Base-by-base conservation (phyloP, 1,284 basidiomycete genomes). In the Pseudozyma hubeiensis region DNA sequence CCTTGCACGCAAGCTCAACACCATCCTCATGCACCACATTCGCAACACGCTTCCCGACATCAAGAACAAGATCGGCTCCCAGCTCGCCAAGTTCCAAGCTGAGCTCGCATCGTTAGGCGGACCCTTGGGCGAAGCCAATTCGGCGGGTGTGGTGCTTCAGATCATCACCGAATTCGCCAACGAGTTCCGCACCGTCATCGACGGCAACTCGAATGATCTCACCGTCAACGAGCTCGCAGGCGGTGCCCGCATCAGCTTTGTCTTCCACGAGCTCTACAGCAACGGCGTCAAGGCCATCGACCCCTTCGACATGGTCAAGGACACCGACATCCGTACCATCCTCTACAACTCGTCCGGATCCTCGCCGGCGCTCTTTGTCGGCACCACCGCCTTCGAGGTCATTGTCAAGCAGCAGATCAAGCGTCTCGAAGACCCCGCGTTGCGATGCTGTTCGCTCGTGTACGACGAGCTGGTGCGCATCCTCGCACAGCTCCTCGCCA, bases 401-500 rank as follows among this genome's bases (percentile, higher is more conserved):
- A 88, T 99, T 57, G 94, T 99, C 79, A 99, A 99, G 85, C 97
- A 97, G 0, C 97, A 99, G 86, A 98, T 99, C 86, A 97, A 97
- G 86, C 88, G 99, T 41, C 87, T 99, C 65, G 95, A 99, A 85
- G 89, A 93, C 7, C 96, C 97, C 7, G 92, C 92, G 85, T 85
- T 97, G 85, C 89, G 96, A 44, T 99, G 97, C 81, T 96, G 98
- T 31, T 97, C 99, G 85, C 87, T 99, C 74, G 97, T 99, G 10
- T 99, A 99, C 85, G 97, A 99, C 85, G 97, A 99, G 85, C 87
- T 99, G 58, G 97, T 99, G 80, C 98, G 98, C 88, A 97, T 99
- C 64, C 98, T 97, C 85, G 96, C 99, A 85, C 97, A 96, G 81
- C 88, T 98, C 0, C 87, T 99, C 83, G 97, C 94, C 86, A 97